These are phyloP conservation scores for Alternaria atra DNA, from an alignment of 2,329 filamentous ascomycete species.

Conservation along the genomic window DNA sequence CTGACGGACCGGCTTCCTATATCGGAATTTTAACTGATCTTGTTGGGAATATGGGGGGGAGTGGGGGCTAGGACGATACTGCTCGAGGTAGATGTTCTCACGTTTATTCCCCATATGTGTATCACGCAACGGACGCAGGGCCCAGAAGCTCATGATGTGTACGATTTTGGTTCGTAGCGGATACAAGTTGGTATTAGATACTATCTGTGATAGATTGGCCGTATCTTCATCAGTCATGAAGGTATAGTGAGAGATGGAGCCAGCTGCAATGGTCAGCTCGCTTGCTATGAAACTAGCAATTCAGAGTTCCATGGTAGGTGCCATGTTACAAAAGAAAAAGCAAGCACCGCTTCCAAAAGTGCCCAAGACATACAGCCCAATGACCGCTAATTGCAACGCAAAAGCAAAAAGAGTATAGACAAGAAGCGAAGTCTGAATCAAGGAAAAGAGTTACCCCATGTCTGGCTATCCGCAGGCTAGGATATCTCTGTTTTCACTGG, in stretches of 20 bases:
- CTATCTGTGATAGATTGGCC: constrained; percentile 7
- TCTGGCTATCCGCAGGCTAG: not conserved
- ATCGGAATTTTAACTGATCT: constrained; percentile 3
- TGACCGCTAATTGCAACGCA: constrained; percentile 14
- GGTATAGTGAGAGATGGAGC: not conserved
- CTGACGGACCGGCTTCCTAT: constrained; percentile 19
- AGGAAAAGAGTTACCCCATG: not conserved
- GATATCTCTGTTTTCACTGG: constrained; percentile 35
- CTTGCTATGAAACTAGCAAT: not conserved
- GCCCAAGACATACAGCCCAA: constrained; percentile 23
- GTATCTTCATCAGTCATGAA: constrained; percentile 7
- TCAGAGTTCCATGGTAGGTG: not conserved
- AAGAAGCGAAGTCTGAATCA: constrained; percentile 14
- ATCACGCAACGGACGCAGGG: not conserved
- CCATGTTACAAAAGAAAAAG: not conserved
- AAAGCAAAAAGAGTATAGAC: constrained; percentile 23
- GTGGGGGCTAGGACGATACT: not conserved
- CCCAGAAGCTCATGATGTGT: not conserved
- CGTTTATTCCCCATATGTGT: not conserved
- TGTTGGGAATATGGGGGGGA: not conserved
- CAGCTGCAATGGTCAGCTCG: not conserved
- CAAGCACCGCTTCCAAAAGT: constrained; percentile 6
- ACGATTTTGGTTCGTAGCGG: not conserved
- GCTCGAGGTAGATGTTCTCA: not conserved
- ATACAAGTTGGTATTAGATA: constrained; percentile 2